Evolutionary conservation across 169 alveolate species (phyloP), one percentile per base, ranked within the genome.

Genomic region (Plasmodium gaboni): DNA sequence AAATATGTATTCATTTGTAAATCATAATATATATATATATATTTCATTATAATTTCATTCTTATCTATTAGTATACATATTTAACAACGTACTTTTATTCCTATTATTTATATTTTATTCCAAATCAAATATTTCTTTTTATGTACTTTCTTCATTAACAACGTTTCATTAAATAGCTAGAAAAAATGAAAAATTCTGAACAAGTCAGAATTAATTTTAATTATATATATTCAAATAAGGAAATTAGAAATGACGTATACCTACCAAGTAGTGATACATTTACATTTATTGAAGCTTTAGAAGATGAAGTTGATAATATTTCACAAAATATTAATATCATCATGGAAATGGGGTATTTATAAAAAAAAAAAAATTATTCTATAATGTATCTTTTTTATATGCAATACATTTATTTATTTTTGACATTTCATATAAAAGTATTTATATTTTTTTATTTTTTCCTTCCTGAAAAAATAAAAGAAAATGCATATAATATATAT

Each of bases 251-350:
- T 3, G 67, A 72, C 19, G 94, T 89, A 46, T 94, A 94, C 55
- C 42, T 74, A 19, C 96, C 96, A n/a, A 76, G 94, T 73, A 93
- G 93, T 63, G 96, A 94, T 61, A 94, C 96, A 22, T 94, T 92
- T 73, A 67, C 92, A 5, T 94, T 92, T 50, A 78, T 72, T 48
- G 96, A 94, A 51, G 93, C 87, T 4, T 65, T 94, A 5, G 83
- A 88, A 46, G 57, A 68, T 19, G 96, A 94, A 15, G 67, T 89
- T 46, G 71, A 89, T 13, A 51, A 28, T 53, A 50, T 93, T 48
- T 19, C 90, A 7, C 50, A 69, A 55, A 38, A 69, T 68, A 64
- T 32, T 2, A 70, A 68, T 46, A 32, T 68, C 8, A 67, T 61
- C 26, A 28, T 80, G 59, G 90, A 80, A 80, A 80, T 80, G 90